Percentiles rank a stretch among this genome's conserved stretches.
Conservation (phyloP, 78 protist genomes). For the slime mould (Dictyostelium discoideum) region dicty_2.7 NC_007090.3:4840501-4841000, state of each 20-base stretch:
- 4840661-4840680: too few species aligned
- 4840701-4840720: too few species aligned
- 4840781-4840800: conserved; percentile 2
- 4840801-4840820: not conserved
- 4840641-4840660: too few species aligned
- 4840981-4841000: not conserved
- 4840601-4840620: too few species aligned
- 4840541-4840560: too few species aligned
- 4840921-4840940: not conserved
- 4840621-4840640: too few species aligned
- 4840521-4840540: too few species aligned
- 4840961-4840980: conserved; percentile 4
- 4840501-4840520: not conserved
- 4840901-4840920: not conserved
- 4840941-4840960: conserved; percentile 16
- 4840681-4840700: too few species aligned
- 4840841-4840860: not conserved
- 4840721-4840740: not conserved
- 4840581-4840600: too few species aligned
- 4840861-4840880: conserved; percentile 13
- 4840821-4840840: conserved; percentile 2
- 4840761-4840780: conserved; percentile 7
- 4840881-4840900: not conserved
- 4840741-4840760: conserved; percentile 11
- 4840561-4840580: too few species aligned